Evolutionary conservation across 768 basidiomycete species (phyloP).

Genomic region (Omphalotus guepiniiformis): DNA sequence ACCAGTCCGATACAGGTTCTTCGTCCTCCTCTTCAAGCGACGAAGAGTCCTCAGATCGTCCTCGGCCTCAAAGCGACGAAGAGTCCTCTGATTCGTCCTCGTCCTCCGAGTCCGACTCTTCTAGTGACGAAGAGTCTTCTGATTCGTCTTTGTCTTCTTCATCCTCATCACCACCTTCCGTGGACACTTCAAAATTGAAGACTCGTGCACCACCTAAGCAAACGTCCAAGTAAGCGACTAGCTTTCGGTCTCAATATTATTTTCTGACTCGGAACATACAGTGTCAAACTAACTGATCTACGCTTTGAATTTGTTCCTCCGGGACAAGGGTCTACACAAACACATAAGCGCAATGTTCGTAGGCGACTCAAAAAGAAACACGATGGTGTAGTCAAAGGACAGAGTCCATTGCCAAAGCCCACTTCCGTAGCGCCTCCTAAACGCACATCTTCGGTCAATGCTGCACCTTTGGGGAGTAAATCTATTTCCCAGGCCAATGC

Average conservation of each 20-base stretch:
- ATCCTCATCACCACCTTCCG: neutral
- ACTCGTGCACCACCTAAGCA: too few species aligned
- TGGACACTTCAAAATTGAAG: neutral
- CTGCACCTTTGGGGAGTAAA: neutral
- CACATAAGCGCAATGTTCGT: constrained; percentile 7
- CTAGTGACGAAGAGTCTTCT: too few species aligned
- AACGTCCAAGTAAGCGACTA: too few species aligned
- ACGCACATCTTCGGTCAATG: neutral
- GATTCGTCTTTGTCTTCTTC: neutral
- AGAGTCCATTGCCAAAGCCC: neutral
- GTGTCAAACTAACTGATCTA: neutral
- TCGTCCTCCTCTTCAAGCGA: too few species aligned
- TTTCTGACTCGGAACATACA: neutral
- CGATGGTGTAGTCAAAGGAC: neutral
- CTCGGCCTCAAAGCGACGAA: too few species aligned
- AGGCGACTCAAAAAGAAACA: constrained; percentile 6
- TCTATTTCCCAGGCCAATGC: neutral
- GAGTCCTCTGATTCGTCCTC: constrained; percentile 3
- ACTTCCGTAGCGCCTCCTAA: neutral
- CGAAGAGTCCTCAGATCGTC: too few species aligned
- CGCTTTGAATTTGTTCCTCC: neutral
- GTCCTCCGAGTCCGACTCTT: neutral
- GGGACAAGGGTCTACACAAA: constrained; percentile 5
- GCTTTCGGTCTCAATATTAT: neutral
- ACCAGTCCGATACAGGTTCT: neutral